Percentiles rank a stretch among this genome's conserved stretches.
These are phyloP conservation scores for Maudiozyma bulderi DNA, from an alignment of 805 yeast species.

Conservation along the genomic window DNA sequence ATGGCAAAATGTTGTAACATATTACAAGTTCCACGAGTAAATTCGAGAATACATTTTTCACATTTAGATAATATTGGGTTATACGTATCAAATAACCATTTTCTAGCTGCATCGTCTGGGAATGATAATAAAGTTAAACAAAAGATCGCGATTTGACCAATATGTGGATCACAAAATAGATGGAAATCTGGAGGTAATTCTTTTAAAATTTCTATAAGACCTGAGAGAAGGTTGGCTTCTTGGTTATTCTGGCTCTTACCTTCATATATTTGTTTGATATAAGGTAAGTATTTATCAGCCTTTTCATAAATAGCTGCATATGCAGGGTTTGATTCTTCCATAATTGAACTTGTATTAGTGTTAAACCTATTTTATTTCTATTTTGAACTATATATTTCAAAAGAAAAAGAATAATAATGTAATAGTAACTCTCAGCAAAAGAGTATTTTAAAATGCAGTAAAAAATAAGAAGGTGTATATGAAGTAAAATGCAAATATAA, in stretches of 20 bases:
- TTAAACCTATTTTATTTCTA: no score
- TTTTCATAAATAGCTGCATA: conserved; percentile 3
- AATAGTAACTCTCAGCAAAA: no score
- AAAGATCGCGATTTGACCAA: conserved; percentile 43
- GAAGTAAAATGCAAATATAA: no score
- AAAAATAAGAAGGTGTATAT: not conserved
- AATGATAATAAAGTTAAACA: conserved; percentile 54
- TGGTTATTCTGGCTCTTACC: conserved; percentile 18
- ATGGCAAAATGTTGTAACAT: conserved; percentile 44
- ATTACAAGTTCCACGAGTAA: conserved; percentile 43
- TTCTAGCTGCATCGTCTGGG: conserved; percentile 35
- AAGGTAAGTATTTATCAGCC: conserved; percentile 15
- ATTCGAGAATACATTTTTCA: conserved; percentile 42
- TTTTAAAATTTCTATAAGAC: conserved; percentile 31
- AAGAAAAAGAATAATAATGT: no score
- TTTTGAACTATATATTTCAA: no score
- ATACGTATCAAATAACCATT: conserved; percentile 35
- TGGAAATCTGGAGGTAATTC: conserved; percentile 31
- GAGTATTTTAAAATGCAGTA: not conserved
- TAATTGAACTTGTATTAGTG: not conserved
- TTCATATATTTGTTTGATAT: conserved; percentile 23
- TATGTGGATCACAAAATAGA: conserved; percentile 45
- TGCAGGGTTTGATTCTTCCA: not conserved
- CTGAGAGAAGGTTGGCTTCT: conserved; percentile 30
- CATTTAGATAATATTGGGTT: conserved; percentile 38